Conservation (phyloP, 2,329 filamentous ascomycete species). For the Apiospora pterosperma region DNA sequence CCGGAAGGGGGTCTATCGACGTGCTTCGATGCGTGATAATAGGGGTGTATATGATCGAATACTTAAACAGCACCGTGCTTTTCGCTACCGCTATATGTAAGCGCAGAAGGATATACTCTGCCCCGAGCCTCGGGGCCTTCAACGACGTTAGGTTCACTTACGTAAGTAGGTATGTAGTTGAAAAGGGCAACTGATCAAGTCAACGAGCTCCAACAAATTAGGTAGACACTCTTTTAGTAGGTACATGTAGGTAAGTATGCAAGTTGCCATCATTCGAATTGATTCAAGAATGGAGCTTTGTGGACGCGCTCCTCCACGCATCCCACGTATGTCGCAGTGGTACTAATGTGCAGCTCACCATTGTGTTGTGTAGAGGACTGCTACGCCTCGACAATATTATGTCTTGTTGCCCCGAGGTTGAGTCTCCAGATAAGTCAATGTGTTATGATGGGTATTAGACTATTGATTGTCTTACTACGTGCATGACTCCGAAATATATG, state of each 20-base stretch:
- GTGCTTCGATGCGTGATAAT: neutral
- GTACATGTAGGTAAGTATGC: neutral
- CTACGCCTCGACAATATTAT: neutral
- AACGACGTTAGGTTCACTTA: neutral
- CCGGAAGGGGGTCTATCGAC: neutral
- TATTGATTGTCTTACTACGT: neutral
- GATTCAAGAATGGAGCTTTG: neutral
- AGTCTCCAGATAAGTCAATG: neutral
- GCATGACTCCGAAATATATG: neutral
- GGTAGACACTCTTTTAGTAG: neutral
- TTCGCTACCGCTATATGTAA: no score
- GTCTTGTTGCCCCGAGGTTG: neutral
- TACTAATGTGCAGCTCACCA: neutral
- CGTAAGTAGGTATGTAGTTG: no score
- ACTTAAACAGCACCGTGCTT: no score
- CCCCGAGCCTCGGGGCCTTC: no score
- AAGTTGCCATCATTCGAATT: neutral
- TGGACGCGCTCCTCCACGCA: neutral
- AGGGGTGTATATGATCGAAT: no score
- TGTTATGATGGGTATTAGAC: neutral
- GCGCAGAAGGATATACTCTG: neutral
- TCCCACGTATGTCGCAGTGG: neutral
- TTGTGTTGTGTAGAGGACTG: neutral
- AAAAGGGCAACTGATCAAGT: neutral
- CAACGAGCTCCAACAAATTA: neutral